These are phyloP conservation scores for Gracilaria gracilis DNA, from an alignment of 23 red algal genomes.

Conservation along the genomic window DNA sequence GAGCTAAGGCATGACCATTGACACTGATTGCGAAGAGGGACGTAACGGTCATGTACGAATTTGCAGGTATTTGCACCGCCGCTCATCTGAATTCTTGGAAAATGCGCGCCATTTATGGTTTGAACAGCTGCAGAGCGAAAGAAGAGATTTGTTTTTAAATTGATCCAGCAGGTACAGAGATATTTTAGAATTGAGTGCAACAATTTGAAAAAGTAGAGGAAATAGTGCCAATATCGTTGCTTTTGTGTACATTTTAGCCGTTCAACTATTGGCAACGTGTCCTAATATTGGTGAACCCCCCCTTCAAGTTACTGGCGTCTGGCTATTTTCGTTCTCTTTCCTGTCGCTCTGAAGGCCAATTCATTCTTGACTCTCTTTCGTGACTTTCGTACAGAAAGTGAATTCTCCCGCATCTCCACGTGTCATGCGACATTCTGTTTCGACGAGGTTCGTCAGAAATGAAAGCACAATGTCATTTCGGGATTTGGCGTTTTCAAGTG, in stretches of 20 bases:
- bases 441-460: too few species aligned
- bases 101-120: conserved; percentile 12
- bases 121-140: not conserved
- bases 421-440: too few species aligned
- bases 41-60: not conserved
- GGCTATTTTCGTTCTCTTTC: too few species aligned
- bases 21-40: not conserved
- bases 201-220: not conserved
- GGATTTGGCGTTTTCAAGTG: too few species aligned
- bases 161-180: not conserved
- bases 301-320: too few species aligned
- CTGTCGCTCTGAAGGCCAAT: too few species aligned
- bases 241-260: not conserved
- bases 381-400: too few species aligned
- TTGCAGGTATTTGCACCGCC: not conserved
- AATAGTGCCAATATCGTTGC: not conserved
- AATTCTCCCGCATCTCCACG: too few species aligned
- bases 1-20: not conserved
- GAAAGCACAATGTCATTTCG: too few species aligned
- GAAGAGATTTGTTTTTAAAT: not conserved
- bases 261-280: not conserved
- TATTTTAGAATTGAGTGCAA: not conserved
- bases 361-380: too few species aligned
- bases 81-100: not conserved
- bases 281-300: not conserved